Evolutionary conservation across 108 stramenopile genomes (phyloP), one percentile per base, ranked within the genome.

Genomic region (Cyclotella choctawhatcheeana): DNA sequence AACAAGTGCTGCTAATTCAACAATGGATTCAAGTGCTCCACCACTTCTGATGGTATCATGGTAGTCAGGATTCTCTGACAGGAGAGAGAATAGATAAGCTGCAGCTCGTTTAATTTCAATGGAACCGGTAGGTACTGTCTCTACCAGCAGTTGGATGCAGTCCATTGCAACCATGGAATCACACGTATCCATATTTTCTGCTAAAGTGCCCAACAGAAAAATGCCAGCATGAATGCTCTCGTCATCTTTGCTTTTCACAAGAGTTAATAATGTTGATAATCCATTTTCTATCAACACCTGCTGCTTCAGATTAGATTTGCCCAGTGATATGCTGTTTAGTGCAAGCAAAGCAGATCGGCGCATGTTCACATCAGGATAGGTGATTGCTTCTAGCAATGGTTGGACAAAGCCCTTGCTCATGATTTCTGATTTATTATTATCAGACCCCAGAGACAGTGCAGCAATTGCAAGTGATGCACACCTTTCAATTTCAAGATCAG

Each of bases 401-500:
- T 72, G 58, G 35, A 93, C 50, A 5, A 88, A 89, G 3, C 94
- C 92, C 51, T 82, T 78, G 31, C 87, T 81, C 37, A 91, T 56
- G 18, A 91, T 58, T 30, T 80, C 44, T 66, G 85, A 83, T 64
- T 88, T 89, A 52, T 86, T 67, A 4, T 68, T 51, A 43, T 79
- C 74, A 64, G 82, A 88, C 43, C 94, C 94, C 33, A 95, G 71
- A 7, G 84, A 85, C 43, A 95, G 73, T 25, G 87, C 92, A 3
- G 92, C 89, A 33, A 95, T 50, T 0, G 91, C 82, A 47, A 93
- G 74, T 20, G 89, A 79, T 18, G 93, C 91, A 44, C 82, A 90
- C n/a, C 89, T 71, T 87, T 95, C 90, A 27, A 95, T 84, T 66
- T 95, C 90, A 44, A 86, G 55, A 67, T 95, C 92, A 1, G 92